A percentile compares a stretch with the other conserved stretches of the same genome.
phyloP scores from a whole-genome alignment of 2,329 filamentous ascomycete species.

The Pestalotiopsis sp. region DNA sequence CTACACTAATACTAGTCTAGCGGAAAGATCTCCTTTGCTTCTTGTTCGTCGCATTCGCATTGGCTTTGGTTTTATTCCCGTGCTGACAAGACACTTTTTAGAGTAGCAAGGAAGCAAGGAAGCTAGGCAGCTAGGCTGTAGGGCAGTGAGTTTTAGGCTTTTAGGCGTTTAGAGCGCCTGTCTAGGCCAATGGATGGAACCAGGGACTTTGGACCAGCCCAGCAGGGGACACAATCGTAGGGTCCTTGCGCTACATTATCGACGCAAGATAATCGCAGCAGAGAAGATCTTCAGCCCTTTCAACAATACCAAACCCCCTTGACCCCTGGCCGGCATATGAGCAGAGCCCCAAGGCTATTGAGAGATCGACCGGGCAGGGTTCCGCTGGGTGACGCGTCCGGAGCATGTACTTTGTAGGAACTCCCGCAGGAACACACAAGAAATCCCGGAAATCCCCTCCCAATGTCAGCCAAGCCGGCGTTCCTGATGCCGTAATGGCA shows the following conservation, averaged over 20 bases:
- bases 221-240: not conserved
- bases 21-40: not conserved
- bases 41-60: not conserved
- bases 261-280: not conserved
- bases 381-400: not conserved
- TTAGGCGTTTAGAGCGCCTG: not conserved
- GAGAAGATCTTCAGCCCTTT: not conserved
- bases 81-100: not conserved
- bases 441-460: not conserved
- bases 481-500: not conserved
- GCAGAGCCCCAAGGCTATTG: not conserved
- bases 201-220: too few species aligned
- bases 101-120: too few species aligned
- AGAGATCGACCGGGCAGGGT: not conserved
- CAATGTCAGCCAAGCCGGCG: not conserved
- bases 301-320: not conserved
- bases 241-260: not conserved
- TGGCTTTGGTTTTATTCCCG: not conserved
- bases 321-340: not conserved
- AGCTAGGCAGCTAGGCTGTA: not conserved
- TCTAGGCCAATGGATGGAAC: too few species aligned
- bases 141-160: not conserved
- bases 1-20: not conserved
- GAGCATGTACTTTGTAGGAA: not conserved
- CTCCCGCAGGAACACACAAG: not conserved